Conservation (phyloP, 768 basidiomycete species). For the Kwoniella shandongensis region DNA sequence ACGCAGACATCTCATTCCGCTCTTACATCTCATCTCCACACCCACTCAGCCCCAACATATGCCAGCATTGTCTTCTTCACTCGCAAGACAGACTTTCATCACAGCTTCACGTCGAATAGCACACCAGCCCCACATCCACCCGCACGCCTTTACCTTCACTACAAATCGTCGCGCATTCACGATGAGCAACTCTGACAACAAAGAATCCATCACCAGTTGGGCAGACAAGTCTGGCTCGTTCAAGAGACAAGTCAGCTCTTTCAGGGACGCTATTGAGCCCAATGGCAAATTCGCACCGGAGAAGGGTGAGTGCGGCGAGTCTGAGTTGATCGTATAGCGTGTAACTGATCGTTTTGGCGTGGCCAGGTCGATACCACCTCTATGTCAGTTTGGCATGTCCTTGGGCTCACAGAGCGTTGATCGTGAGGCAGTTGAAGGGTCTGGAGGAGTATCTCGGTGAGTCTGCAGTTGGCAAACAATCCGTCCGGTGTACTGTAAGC, state of each 20-base stretch:
- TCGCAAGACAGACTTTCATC: neutral
- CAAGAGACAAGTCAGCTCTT: constrained; percentile 61
- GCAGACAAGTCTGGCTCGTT: constrained; percentile 66
- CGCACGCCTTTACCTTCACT: neutral
- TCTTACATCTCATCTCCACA: too few species aligned
- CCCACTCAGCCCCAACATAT: neutral
- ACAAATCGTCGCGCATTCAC: neutral
- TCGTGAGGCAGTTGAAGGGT: constrained; percentile 86
- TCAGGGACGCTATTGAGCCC: constrained; percentile 62
- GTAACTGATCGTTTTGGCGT: too few species aligned
- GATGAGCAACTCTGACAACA: constrained; percentile 21
- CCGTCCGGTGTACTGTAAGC: too few species aligned
- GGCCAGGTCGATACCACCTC: constrained; percentile 87
- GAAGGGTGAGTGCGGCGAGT: constrained; percentile 61
- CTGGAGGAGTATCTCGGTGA: constrained; percentile 77
- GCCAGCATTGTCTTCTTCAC: neutral
- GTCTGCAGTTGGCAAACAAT: too few species aligned
- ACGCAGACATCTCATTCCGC: too few species aligned
- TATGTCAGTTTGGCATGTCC: constrained; percentile 80
- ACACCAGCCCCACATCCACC: neutral
- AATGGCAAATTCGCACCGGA: constrained; percentile 71
- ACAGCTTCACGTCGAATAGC: neutral
- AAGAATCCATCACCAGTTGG: constrained; percentile 59
- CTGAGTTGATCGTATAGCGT: neutral
- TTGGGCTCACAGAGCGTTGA: constrained; percentile 90